Evolutionary conservation across 768 basidiomycete genomes (phyloP).

Genomic region (Suillus americanus): DNA sequence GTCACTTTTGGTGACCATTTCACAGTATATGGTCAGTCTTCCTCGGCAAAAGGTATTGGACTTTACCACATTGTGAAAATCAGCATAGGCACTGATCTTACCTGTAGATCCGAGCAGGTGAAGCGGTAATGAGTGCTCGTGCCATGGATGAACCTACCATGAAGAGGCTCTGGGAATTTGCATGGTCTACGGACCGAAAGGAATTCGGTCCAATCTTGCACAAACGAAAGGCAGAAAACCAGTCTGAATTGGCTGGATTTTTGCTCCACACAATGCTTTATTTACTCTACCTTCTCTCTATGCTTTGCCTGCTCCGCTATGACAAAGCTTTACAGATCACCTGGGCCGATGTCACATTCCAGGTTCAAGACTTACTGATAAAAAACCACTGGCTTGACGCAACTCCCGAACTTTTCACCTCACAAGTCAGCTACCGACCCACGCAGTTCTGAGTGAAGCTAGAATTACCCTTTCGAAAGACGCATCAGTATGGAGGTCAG

Average conservation of each 20-base stretch:
- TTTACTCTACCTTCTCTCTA: conserved; percentile 33
- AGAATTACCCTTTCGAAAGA: conserved; percentile 29
- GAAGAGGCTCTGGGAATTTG: conserved; percentile 24
- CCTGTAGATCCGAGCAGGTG: conserved; percentile 19
- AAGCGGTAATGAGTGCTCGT: conserved; percentile 25
- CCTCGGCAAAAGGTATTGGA: conserved; percentile 21
- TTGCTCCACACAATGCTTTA: conserved; percentile 25
- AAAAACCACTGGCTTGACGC: conserved; percentile 6
- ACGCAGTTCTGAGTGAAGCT: conserved; percentile 16
- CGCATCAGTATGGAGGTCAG: conserved; percentile 31
- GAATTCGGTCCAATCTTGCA: conserved; percentile 8
- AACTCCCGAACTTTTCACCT: conserved; percentile 1
- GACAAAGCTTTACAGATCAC: conserved; percentile 37
- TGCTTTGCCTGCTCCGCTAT: conserved; percentile 33
- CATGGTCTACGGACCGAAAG: conserved; percentile 20
- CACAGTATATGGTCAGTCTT: conserved; percentile 31
- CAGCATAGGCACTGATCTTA: background rate
- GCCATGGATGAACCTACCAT: conserved; percentile 30
- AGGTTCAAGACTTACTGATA: conserved; percentile 3
- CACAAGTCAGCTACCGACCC: background rate
- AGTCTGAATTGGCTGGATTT: conserved; percentile 28
- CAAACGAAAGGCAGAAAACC: conserved; percentile 8
- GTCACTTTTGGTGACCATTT: conserved; percentile 27
- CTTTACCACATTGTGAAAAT: background rate
- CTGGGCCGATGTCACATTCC: conserved; percentile 21